phyloP scores from a whole-genome alignment of 441 rosid species.

The Sinapis alba region DNA sequence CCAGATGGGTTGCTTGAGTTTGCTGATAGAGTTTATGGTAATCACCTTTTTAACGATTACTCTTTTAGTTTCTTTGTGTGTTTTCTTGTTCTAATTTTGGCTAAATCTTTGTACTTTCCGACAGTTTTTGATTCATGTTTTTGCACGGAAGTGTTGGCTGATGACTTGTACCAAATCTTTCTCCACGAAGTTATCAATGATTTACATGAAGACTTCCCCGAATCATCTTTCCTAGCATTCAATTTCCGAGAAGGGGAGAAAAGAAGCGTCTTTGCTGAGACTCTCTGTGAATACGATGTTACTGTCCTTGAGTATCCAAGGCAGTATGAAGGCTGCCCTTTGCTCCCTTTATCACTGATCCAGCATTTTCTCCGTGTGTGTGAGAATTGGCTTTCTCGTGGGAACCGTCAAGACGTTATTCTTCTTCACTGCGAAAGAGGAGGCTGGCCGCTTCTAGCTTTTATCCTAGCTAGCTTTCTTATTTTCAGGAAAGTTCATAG shows the following conservation, averaged over 20 bases:
- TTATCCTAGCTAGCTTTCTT: constrained; percentile 75
- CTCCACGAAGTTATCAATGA: constrained; percentile 71
- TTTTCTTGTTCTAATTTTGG: neutral
- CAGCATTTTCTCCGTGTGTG: constrained; percentile 88
- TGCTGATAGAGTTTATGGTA: constrained; percentile 96
- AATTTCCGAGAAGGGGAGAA: constrained; percentile 92
- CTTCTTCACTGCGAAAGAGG: constrained; percentile 96
- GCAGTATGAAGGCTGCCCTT: constrained; percentile 93
- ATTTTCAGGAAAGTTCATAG: constrained; percentile 75
- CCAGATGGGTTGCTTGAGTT: constrained; percentile 97
- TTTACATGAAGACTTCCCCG: constrained; percentile 82
- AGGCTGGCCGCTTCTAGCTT: constrained; percentile 95
- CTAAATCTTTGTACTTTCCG: constrained; percentile 10
- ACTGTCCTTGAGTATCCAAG: constrained; percentile 90
- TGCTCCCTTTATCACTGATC: constrained; percentile 79
- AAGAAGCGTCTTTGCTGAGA: constrained; percentile 68
- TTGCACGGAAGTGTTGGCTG: constrained; percentile 82
- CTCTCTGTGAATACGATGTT: constrained; percentile 73
- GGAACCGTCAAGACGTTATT: constrained; percentile 72
- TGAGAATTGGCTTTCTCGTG: constrained; percentile 82
- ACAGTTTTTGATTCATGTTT: constrained; percentile 97
- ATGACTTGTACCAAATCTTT: constrained; percentile 67
- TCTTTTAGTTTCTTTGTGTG: neutral
- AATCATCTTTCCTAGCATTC: constrained; percentile 74
- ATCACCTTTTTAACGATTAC: neutral